phyloP scores from a whole-genome alignment of 805 yeast species.

The Kodamaea hsintzibuensis region DNA sequence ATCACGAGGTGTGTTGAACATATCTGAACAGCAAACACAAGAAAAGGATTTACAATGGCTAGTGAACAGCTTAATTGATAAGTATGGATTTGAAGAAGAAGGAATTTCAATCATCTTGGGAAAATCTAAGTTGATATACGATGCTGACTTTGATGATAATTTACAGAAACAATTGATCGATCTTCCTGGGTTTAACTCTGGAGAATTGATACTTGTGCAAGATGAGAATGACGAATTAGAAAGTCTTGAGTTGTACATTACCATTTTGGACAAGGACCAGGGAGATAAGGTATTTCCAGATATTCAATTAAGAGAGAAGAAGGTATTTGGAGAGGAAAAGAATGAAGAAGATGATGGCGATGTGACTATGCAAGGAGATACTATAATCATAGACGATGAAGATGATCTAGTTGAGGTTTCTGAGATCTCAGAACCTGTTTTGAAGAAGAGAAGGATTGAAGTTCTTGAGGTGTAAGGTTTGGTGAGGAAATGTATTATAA shows the following conservation, averaged over 20 bases:
- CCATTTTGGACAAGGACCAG: constrained; percentile 13
- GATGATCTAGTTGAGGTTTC: constrained; percentile 12
- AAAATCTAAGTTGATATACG: constrained; percentile 66
- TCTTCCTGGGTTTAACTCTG: constrained; percentile 53
- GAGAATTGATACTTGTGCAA: constrained; percentile 66
- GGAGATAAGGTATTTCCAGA: constrained; percentile 15
- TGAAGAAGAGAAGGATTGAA: constrained; percentile 14
- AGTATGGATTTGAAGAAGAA: constrained; percentile 50
- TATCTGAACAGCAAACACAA: constrained; percentile 28
- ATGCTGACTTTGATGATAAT: constrained; percentile 87
- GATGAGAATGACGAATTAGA: constrained; percentile 77
- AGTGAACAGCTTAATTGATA: constrained; percentile 46
- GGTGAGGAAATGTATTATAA: background rate
- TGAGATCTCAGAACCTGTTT: constrained; percentile 11
- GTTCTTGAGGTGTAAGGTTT: background rate
- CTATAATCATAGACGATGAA: constrained; percentile 11
- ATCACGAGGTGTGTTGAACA: constrained; percentile 49
- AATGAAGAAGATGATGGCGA: background rate
- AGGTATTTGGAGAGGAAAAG: constrained; percentile 3
- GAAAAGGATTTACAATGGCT: constrained; percentile 48
- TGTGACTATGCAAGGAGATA: constrained; percentile 2
- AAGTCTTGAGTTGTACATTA: constrained; percentile 61
- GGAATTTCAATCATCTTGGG: constrained; percentile 64
- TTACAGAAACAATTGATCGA: constrained; percentile 46
- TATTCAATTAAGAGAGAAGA: constrained; percentile 16